Conservation (phyloP, 2,329 filamentous ascomycete genomes). For the Claviceps africana region DNA sequence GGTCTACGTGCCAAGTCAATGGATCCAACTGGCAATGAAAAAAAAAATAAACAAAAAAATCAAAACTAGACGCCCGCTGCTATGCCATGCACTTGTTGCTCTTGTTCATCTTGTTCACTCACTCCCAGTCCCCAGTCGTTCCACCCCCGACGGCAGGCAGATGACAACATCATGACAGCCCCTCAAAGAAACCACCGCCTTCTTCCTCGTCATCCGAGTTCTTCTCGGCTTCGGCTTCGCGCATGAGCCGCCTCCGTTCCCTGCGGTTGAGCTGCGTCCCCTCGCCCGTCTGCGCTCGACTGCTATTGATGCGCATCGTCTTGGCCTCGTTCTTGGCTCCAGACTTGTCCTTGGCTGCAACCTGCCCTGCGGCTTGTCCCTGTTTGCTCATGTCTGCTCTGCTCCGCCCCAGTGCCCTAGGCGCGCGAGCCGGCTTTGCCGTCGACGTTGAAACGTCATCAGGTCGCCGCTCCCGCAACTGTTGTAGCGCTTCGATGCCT, state of each 20-base stretch:
- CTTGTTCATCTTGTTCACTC: background rate
- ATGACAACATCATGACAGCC: background rate
- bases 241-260: slow-evolving; percentile 22
- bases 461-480: slow-evolving; percentile 38
- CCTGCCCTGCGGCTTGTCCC: background rate
- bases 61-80: background rate
- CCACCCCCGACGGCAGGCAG: background rate
- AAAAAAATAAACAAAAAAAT: background rate
- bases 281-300: slow-evolving; percentile 10
- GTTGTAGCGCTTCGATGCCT: slow-evolving; percentile 36
- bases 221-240: slow-evolving; percentile 18
- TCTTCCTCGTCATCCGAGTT: slow-evolving; percentile 31
- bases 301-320: background rate
- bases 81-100: background rate
- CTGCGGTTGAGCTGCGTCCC: slow-evolving; percentile 20
- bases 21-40: background rate
- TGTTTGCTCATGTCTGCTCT: background rate
- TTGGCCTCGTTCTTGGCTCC: slow-evolving; percentile 11
- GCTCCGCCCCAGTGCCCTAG: background rate
- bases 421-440: slow-evolving; percentile 7
- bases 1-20: background rate
- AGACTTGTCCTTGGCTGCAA: slow-evolving; percentile 7
- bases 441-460: slow-evolving; percentile 7
- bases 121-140: background rate
- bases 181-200: slow-evolving; percentile 38